Percentiles rank a stretch among this genome's conserved stretches.
These are phyloP conservation scores for Boechera divaricarpa DNA, from an alignment of 345 rosid species.

Conservation along the genomic window DNA sequence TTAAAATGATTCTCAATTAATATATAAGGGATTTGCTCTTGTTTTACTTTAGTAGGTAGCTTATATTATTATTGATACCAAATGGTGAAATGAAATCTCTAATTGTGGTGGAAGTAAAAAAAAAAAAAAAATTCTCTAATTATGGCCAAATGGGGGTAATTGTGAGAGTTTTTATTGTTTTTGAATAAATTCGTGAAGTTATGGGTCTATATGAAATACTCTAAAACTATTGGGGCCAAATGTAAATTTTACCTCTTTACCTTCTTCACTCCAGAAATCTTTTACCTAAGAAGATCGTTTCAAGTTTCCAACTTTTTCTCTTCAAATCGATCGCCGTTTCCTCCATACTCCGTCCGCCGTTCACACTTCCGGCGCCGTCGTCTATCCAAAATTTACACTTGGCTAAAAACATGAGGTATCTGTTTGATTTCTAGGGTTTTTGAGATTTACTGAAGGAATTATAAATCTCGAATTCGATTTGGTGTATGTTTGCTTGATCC, in stretches of 20 bases:
- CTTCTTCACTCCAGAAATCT: conserved; percentile 18
- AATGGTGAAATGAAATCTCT: too few species aligned
- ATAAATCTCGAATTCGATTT: conserved; percentile 1
- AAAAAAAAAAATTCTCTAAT: not conserved
- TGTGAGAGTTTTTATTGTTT: too few species aligned
- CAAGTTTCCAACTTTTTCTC: conserved; percentile 1
- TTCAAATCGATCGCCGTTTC: conserved; percentile 28
- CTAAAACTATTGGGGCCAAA: conserved; percentile 25
- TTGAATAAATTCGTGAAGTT: not conserved
- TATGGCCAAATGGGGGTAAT: not conserved
- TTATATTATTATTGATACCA: too few species aligned
- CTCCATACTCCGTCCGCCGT: not conserved
- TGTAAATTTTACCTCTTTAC: conserved; percentile 12
- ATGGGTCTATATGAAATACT: conserved; percentile 1
- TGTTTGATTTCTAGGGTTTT: conserved; percentile 18
- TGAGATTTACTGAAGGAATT: not conserved
- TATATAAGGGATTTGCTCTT: too few species aligned
- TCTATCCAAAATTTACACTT: not conserved
- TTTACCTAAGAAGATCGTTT: conserved; percentile 11
- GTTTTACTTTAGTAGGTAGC: too few species aligned
- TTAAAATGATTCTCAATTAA: too few species aligned
- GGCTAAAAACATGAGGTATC: conserved; percentile 38
- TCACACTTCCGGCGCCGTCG: conserved; percentile 8
- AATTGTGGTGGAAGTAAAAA: too few species aligned
- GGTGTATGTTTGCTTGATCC: conserved; percentile 18